Evolutionary conservation across 139 green algal species (phyloP).

Genomic region (Asterochloris erici): DNA sequence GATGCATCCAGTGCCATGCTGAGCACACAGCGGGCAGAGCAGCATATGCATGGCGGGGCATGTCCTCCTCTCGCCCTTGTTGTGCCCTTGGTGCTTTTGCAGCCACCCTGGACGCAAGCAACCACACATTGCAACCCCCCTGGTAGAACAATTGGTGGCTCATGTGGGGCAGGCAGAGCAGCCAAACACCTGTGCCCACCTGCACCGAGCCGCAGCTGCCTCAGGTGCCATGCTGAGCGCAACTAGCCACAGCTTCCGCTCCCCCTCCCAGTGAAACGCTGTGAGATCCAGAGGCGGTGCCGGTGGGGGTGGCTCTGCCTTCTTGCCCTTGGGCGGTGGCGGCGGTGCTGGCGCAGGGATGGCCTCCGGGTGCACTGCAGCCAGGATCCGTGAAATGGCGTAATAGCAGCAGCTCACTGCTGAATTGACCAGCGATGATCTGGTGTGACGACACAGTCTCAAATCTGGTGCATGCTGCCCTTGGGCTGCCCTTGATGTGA

Average conservation of each 20-base stretch:
- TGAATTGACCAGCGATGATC: no score
- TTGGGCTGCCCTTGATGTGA: no score
- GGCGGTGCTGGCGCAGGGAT: neutral
- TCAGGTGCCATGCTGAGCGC: neutral
- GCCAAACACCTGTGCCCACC: neutral
- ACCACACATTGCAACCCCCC: no score
- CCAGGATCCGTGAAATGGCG: neutral
- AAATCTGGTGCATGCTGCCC: no score
- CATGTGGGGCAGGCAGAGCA: neutral
- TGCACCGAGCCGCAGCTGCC: neutral
- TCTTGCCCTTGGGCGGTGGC: slow-evolving; percentile 11
- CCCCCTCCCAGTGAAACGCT: slow-evolving; percentile 17
- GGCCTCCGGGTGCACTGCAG: slow-evolving; percentile 13
- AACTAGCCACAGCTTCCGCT: slow-evolving; percentile 9
- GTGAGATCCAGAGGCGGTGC: slow-evolving; percentile 19
- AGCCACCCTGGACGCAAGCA: no score
- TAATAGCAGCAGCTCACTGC: no score
- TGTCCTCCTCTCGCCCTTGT: no score
- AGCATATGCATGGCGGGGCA: no score
- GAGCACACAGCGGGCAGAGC: no score
- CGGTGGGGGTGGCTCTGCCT: slow-evolving; percentile 15
- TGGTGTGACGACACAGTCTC: no score
- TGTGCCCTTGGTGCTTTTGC: no score
- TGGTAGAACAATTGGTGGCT: neutral
- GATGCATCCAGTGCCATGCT: no score